Evolutionary conservation across 2,329 filamentous ascomycete species (phyloP), one percentile per base, ranked within the genome.

Genomic region (Trichoderma polysporum): DNA sequence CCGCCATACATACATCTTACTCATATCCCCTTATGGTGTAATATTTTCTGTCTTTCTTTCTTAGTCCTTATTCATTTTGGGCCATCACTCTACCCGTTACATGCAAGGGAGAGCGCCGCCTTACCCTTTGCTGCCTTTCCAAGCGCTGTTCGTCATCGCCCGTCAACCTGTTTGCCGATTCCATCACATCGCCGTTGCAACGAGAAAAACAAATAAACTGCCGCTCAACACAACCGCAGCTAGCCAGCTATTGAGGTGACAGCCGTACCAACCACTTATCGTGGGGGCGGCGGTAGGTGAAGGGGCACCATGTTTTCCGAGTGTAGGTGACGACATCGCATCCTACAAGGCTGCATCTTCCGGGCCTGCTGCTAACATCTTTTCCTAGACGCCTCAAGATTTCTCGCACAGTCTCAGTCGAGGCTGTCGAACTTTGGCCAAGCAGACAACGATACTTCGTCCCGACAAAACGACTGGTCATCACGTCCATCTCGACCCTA

Each of bases 401-500:
- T 99, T 79, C 88, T 99, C 74, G 92, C 94, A 69, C 95, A 98
- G 86, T 97, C 94, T 72, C 94, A 97, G 83, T 97, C 94, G 69
- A 90, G 93, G 70, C 84, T 98, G 74, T 92, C 91, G 72, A 88
- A 83, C 77, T 88, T 93, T 68, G 86, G 83, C 80, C 87, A 90
- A 76, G 79, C 86, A 68, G 87, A 81, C 70, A 81, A 79, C 69
- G 80, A 78, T 56, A 73, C 72, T 35, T 68, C 69, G 45, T 70
- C 70, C 61, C 72, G 74, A 60, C 73, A 74, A 68, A 64, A 71
- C 68, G 78, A 79, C 71, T 77, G 77, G 74, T 71, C 77, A 47
- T 76, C 77, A n/a, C 74, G 77, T 31, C 73, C 77, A 9, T 70
- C 73, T 35, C 74, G 78, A 66, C 71, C 73, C 41, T 73, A 75